These are phyloP conservation scores for Lasiosphaeria miniovina DNA, from an alignment of 495 filamentous ascomycete species.

Conservation along the genomic window DNA sequence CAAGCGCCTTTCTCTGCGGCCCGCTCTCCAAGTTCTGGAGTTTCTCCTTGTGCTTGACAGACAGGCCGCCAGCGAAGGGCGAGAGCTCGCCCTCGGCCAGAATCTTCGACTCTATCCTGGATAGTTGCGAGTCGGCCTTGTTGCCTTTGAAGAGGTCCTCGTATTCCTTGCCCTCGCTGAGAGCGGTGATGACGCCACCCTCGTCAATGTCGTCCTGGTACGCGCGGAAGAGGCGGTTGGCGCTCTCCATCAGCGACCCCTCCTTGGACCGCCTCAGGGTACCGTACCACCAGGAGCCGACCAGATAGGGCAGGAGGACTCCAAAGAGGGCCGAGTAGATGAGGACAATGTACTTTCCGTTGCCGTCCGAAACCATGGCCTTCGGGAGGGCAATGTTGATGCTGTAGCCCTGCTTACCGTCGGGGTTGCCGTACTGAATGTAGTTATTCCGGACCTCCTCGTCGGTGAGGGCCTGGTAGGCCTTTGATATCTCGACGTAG, in stretches of 20 bases:
- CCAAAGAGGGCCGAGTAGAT: slow-evolving; percentile 85
- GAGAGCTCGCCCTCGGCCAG: slow-evolving; percentile 53
- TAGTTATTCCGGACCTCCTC: slow-evolving; percentile 97
- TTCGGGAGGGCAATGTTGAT: slow-evolving; percentile 96
- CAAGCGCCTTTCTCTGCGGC: slow-evolving; percentile 77
- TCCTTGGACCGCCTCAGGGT: slow-evolving; percentile 89
- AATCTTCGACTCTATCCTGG: slow-evolving; percentile 77
- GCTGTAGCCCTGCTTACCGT: slow-evolving; percentile 96
- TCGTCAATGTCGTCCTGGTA: slow-evolving; percentile 80
- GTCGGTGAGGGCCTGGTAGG: slow-evolving; percentile 94
- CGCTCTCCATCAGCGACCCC: slow-evolving; percentile 83
- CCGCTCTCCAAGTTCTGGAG: slow-evolving; percentile 67
- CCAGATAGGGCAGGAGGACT: slow-evolving; percentile 85
- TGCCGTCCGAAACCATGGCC: slow-evolving; percentile 87
- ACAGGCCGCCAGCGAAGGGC: slow-evolving; percentile 54
- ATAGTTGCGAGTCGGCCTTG: slow-evolving; percentile 68
- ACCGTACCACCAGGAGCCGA: slow-evolving; percentile 98
- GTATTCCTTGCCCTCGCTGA: slow-evolving; percentile 83
- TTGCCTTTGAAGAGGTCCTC: slow-evolving; percentile 62
- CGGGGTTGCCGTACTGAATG: slow-evolving; percentile 90
- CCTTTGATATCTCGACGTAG: slow-evolving; percentile 93
- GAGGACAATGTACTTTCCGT: slow-evolving; percentile 90
- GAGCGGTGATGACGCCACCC: slow-evolving; percentile 71
- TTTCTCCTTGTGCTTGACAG: slow-evolving; percentile 66
- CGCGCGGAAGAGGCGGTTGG: slow-evolving; percentile 88